These are phyloP conservation scores for Metschnikowia aberdeeniae DNA, from an alignment of 805 yeast genomes.

Conservation along the genomic window DNA sequence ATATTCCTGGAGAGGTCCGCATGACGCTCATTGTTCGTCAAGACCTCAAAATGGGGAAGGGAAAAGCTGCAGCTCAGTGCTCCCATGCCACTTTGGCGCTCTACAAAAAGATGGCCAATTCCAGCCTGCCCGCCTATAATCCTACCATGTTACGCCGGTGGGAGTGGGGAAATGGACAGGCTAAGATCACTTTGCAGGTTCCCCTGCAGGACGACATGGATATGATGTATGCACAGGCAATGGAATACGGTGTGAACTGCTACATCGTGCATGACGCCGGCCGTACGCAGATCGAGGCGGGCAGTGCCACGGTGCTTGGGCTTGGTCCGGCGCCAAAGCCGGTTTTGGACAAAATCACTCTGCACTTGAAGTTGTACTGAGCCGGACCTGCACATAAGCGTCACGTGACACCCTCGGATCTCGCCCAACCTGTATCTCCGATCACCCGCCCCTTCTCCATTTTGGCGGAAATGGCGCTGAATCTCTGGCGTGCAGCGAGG, in stretches of 20 bases:
- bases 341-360: conserved; percentile 77
- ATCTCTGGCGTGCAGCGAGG: no score
- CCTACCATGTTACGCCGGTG: conserved; percentile 67
- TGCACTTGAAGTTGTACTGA: conserved; percentile 67
- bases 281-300: conserved; percentile 93
- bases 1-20: conserved; percentile 71
- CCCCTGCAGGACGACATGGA: conserved; percentile 69
- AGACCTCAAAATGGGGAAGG: conserved; percentile 89
- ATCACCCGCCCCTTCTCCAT: no score
- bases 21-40: conserved; percentile 87
- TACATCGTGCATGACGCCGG: conserved; percentile 93
- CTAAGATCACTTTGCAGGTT: conserved; percentile 83
- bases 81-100: conserved; percentile 95
- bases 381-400: neutral
- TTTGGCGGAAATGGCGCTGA: no score
- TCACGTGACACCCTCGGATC: no score
- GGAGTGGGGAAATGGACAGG: conserved; percentile 79
- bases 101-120: conserved; percentile 61
- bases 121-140: conserved; percentile 51
- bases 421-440: no score
- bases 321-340: conserved; percentile 93
- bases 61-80: conserved; percentile 97
- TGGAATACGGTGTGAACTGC: conserved; percentile 72
- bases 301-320: conserved; percentile 94
- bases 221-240: conserved; percentile 72